Base-by-base conservation (phyloP, 2,329 filamentous ascomycete genomes). In the Venturia pyrina region DNA sequence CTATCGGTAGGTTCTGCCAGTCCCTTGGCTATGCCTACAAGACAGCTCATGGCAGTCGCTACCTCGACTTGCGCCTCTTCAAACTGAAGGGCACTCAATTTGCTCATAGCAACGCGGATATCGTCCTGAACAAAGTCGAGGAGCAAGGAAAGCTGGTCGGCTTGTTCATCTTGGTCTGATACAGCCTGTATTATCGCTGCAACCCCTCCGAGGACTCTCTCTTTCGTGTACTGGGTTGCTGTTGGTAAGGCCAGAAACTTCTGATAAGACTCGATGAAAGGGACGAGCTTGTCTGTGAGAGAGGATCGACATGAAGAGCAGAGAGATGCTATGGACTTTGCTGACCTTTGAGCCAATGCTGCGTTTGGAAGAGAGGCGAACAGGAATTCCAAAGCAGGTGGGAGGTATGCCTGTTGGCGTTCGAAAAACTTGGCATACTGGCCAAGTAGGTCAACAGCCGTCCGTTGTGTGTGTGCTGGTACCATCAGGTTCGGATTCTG, bases 381-480 rank as follows among this genome's bases (percentile, higher is more conserved):
- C 0, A 95, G 81, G 57, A 93, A 85, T 62, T 88, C 89, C 32
- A 96, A 79, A 1, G 88, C 88, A 53, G 86, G 80, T 0, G 89
- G 87, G 0, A 96, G 80, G 68, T 86, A 85, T 41, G 83, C 81
- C 1, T 86, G 79, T 71, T 90, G 86, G 28, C 86, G 83, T 70
- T 89, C 84, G 73, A 96, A 93, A 75, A 90, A 95, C 65, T 87
- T 85, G 5, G 89, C 86, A 72, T 91, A 92, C 34, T 85, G 82
- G 69, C 89, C 89, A 50, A 93, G 86, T 50, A 90, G 76, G 59
- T 84, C 83, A 40, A 93, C 82, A 44, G 87, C 87, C 0, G 88
- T 88, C 70, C 90, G 86, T 62, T 86, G 83, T 21, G 87, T 83
- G 64, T 87, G 82, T 4, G 84, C 76, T 0, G 88, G 87, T 13